Evolutionary conservation across 345 rosid species (phyloP).

Genomic region (Crucihimalaya himalaica): DNA sequence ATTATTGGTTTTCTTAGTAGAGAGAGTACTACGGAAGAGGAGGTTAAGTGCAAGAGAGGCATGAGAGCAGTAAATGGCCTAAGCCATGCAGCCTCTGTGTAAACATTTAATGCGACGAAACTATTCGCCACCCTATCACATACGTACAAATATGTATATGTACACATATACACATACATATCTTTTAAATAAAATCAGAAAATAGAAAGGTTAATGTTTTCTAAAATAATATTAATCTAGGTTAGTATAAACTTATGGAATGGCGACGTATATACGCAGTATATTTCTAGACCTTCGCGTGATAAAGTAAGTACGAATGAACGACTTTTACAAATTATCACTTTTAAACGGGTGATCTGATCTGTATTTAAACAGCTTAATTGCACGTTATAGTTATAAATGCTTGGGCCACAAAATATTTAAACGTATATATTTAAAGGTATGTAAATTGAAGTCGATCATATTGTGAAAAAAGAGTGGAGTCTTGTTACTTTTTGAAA

Average conservation of each 20-base stretch:
- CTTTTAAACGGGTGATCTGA: constrained; percentile 11
- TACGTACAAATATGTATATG: constrained; percentile 1
- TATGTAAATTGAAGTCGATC: constrained; percentile 14
- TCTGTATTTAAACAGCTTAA: constrained; percentile 7
- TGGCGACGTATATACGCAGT: neutral
- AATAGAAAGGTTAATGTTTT: neutral
- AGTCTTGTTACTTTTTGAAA: neutral
- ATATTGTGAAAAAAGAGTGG: neutral
- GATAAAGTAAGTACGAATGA: constrained; percentile 4
- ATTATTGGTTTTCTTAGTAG: constrained; percentile 13
- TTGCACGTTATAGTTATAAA: neutral
- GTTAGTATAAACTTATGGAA: neutral
- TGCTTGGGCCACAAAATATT: constrained; percentile 6
- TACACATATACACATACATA: neutral
- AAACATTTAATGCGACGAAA: constrained; percentile 29
- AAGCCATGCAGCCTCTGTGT: constrained; percentile 45
- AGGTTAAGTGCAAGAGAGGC: constrained; percentile 46
- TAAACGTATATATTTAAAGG: neutral
- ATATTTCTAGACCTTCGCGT: neutral
- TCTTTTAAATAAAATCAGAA: neutral
- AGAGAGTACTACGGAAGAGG: constrained; percentile 27
- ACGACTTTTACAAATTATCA: neutral
- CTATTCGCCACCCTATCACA: constrained; percentile 38
- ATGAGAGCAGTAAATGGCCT: constrained; percentile 43
- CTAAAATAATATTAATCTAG: neutral